A percentile compares a stretch with the other conserved stretches of the same genome.
These are phyloP conservation scores for Kentomonas sorsogonicus DNA, from an alignment of 208 protist species.

Conservation along the genomic window DNA sequence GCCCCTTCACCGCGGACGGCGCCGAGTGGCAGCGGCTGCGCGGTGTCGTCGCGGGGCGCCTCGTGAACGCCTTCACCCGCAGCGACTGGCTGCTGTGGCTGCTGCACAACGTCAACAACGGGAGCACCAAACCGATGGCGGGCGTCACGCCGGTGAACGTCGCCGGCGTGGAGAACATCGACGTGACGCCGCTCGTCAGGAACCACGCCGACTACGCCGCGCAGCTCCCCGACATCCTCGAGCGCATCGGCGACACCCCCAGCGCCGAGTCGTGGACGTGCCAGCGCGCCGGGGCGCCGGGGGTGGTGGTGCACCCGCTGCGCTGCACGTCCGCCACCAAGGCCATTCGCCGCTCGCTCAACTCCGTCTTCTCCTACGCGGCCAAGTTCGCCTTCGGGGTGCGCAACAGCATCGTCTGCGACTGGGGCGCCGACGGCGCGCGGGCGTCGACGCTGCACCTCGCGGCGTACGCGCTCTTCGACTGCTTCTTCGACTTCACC, in stretches of 20 bases:
- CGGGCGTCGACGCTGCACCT: constrained; percentile 25
- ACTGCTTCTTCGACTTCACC: constrained; percentile 52
- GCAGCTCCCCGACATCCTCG: constrained; percentile 49
- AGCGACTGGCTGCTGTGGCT: constrained; percentile 80
- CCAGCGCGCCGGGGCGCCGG: constrained; percentile 37
- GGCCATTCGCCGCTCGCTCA: constrained; percentile 32
- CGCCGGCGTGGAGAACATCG: constrained; percentile 83
- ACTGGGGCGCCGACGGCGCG: constrained; percentile 14
- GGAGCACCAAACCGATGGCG: constrained; percentile 65
- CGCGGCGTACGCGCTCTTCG: constrained; percentile 20
- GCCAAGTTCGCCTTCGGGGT: constrained; percentile 34
- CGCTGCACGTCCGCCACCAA: constrained; percentile 20
- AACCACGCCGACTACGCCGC: constrained; percentile 59
- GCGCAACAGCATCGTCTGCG: constrained; percentile 36
- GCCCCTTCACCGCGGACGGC: constrained; percentile 46
- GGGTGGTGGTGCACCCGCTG: constrained; percentile 27
- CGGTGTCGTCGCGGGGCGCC: constrained; percentile 69
- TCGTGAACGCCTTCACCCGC: constrained; percentile 85
- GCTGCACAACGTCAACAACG: constrained; percentile 72
- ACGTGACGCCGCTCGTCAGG: constrained; percentile 52
- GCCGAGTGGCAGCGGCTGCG: constrained; percentile 75
- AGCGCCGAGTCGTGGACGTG: constrained; percentile 39
- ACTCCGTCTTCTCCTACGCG: constrained; percentile 30
- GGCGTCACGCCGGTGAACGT: constrained; percentile 65
- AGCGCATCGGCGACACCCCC: constrained; percentile 29